Base-by-base conservation (phyloP, 2,329 filamentous ascomycete genomes). In the Setomelanomma holmii region DNA sequence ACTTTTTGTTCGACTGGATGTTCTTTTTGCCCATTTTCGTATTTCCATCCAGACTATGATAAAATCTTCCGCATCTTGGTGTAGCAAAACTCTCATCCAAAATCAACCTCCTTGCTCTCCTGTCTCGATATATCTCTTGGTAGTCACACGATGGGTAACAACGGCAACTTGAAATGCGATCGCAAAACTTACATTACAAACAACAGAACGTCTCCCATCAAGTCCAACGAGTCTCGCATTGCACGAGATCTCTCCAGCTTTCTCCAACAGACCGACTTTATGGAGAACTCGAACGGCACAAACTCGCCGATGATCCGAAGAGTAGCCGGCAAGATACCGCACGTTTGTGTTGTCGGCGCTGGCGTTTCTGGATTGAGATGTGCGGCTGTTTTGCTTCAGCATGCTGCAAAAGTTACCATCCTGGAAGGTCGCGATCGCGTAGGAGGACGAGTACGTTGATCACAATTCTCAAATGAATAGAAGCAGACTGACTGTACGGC, bases 351-450 rank as follows among this genome's bases (percentile, higher is more conserved):
- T n/a, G 75, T 92, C 34, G 89, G 89, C 16, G 88, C 87, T 34
- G 89, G 89, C 4, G 78, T 91, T 21, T 82, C 88, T 5, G 89
- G 89, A 0, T 77, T 92, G n/a, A 81, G 88, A 56, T 89, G 87
- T 66, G 87, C 88, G 45, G 86, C 90, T 58, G 71, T 90, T 1
- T 76, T 92, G 0, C 74, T 89, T 2, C 80, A 83, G 49, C 79
- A 85, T 67, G 88, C 87, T 14, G 85, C 87, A 63, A 78, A 81
- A 34, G 88, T 91, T 11, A 89, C 88, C 0, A 78, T 91, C 11
- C 76, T 91, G 16, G 89, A 92, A 69, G 89, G 84, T 7, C 80
- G 89, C 14, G 74, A 87, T 64, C 81, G 89, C 5, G 68, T 91
- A 34, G 89, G 89, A 10, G 89, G 89, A 1, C 82, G 89, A 24